Conservation (phyloP, 768 basidiomycete species). For the Tricholoma bakamatsutake region DNA sequence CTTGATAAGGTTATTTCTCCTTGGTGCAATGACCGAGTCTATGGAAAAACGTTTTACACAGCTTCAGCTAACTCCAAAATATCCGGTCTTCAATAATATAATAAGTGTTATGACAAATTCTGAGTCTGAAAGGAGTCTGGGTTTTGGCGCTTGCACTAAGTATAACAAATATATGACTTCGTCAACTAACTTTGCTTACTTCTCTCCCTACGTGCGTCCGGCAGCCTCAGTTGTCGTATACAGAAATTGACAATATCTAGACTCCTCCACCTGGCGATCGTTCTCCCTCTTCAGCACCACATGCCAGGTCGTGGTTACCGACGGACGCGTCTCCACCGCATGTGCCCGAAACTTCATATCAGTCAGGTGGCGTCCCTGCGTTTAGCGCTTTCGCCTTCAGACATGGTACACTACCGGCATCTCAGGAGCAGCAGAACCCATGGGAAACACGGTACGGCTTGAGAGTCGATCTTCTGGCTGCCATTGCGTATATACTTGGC, state of each 20-base stretch:
- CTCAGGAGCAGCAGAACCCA: slow-evolving; percentile 38
- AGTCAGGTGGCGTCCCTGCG: slow-evolving; percentile 61
- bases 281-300: slow-evolving; percentile 19
- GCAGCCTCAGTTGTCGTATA: neutral
- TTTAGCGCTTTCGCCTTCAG: slow-evolving; percentile 41
- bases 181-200: slow-evolving; percentile 41
- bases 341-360: slow-evolving; percentile 47
- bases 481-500: slow-evolving; percentile 60
- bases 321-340: slow-evolving; percentile 13
- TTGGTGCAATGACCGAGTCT: too few relatives aligned
- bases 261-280: slow-evolving; percentile 24
- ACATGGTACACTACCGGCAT: slow-evolving; percentile 32
- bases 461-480: slow-evolving; percentile 63
- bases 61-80: too few relatives aligned
- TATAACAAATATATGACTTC: neutral
- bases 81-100: too few relatives aligned
- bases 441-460: slow-evolving; percentile 69
- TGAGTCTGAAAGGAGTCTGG: too few relatives aligned
- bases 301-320: slow-evolving; percentile 42
- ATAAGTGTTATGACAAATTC: too few relatives aligned
- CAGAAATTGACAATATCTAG: slow-evolving; percentile 13
- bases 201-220: slow-evolving; percentile 52
- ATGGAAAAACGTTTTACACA: too few relatives aligned
- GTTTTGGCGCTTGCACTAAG: too few relatives aligned
- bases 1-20: too few relatives aligned